Conservation (phyloP, 768 basidiomycete genomes). For the Sporobolomyces phaffii region DNA sequence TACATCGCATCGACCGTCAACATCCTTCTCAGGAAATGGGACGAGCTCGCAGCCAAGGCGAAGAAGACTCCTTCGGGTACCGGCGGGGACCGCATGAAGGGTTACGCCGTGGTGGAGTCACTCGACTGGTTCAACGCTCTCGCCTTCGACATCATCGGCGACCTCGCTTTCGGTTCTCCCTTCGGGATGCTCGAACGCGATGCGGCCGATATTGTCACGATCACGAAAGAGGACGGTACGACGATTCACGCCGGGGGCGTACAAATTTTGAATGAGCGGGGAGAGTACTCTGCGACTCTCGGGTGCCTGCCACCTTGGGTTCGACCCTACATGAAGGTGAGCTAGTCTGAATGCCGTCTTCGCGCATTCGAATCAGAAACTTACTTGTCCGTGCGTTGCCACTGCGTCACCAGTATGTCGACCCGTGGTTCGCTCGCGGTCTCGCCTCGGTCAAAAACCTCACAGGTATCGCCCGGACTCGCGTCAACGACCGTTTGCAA, state of each 20-base stretch:
- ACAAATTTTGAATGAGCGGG: slow-evolving; percentile 73
- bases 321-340: slow-evolving; percentile 46
- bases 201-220: slow-evolving; percentile 52
- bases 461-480: slow-evolving; percentile 53
- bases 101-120: slow-evolving; percentile 48
- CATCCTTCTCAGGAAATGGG: slow-evolving; percentile 67
- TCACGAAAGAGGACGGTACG: slow-evolving; percentile 40
- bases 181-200: slow-evolving; percentile 79
- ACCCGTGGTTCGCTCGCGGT: slow-evolving; percentile 71
- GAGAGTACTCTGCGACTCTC: slow-evolving; percentile 77
- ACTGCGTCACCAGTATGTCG: slow-evolving; percentile 35
- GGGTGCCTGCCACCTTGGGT: slow-evolving; percentile 68
- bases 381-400: too few relatives aligned
- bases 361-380: too few relatives aligned
- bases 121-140: slow-evolving; percentile 59
- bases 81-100: slow-evolving; percentile 51
- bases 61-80: slow-evolving; percentile 54
- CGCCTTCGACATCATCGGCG: slow-evolving; percentile 59
- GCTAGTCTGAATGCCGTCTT: too few relatives aligned
- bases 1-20: slow-evolving; percentile 53
- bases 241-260: slow-evolving; percentile 64
- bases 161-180: slow-evolving; percentile 77
- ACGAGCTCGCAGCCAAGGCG: slow-evolving; percentile 51
- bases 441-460: slow-evolving; percentile 51
- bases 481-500: slow-evolving; percentile 66